A percentile compares a stretch with the other conserved stretches of the same genome.
Evolutionary conservation across 2,329 filamentous ascomycete genomes (phyloP).

Genomic region (Karstenula rhodostoma): DNA sequence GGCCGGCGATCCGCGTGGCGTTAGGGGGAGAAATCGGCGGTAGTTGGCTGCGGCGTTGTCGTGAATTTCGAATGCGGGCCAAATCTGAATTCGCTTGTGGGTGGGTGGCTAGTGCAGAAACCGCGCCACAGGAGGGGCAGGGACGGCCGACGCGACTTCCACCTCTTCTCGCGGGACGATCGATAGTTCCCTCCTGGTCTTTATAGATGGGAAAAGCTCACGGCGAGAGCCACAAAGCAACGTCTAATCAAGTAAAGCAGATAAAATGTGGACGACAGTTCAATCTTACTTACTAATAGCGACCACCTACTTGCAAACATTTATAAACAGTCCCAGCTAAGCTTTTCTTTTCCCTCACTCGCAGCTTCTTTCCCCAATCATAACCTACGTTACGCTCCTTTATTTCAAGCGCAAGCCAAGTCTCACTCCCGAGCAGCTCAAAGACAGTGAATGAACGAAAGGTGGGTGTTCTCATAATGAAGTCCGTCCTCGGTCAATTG

Average conservation of each 20-base stretch:
- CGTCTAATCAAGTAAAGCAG: background rate
- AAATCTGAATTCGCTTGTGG: slow-evolving; percentile 24
- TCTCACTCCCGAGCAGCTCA: slow-evolving; percentile 36
- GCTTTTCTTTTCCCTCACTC: background rate
- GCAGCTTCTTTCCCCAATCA: slow-evolving; percentile 4
- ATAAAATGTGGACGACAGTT: background rate
- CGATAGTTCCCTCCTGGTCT: too few relatives aligned
- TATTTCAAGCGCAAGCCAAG: slow-evolving; percentile 34
- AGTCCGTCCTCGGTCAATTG: slow-evolving; percentile 25
- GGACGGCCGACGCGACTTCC: background rate
- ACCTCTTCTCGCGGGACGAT: too few relatives aligned
- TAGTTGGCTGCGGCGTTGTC: slow-evolving; percentile 21
- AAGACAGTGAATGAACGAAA: slow-evolving; percentile 39
- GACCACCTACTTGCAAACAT: background rate
- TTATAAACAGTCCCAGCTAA: background rate
- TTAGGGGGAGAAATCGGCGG: slow-evolving; percentile 11
- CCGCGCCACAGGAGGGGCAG: slow-evolving; percentile 6
- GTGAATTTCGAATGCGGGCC: slow-evolving; percentile 19
- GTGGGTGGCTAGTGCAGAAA: slow-evolving; percentile 12
- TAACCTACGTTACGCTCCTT: slow-evolving; percentile 37
- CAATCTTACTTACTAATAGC: background rate
- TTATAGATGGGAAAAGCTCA: background rate
- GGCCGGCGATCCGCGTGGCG: slow-evolving; percentile 19
- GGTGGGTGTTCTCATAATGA: too few relatives aligned
- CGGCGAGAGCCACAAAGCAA: background rate